A percentile compares a stretch with the other conserved stretches of the same genome.
Conservation (phyloP, 2,329 filamentous ascomycete species). For the Aureobasidium sp. region DNA sequence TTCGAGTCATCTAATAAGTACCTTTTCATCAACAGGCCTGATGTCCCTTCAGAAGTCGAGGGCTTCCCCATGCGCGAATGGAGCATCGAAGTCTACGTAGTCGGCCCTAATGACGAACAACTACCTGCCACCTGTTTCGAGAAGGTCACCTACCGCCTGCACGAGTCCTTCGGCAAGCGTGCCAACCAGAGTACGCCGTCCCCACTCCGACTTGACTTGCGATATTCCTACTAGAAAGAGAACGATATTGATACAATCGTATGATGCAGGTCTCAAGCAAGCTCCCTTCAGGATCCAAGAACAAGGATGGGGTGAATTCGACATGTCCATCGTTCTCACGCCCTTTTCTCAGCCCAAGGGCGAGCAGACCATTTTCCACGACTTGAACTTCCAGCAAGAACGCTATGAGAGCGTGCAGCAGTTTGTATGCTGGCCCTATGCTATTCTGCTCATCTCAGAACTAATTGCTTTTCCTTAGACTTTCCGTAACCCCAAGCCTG, state of each 20-base stretch:
- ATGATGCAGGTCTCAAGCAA: slow-evolving; percentile 59
- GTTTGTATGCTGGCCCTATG: slow-evolving; percentile 45
- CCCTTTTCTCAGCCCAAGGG: slow-evolving; percentile 66
- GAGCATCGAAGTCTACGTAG: slow-evolving; percentile 75
- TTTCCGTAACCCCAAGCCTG: slow-evolving; percentile 89
- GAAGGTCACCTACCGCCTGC: slow-evolving; percentile 85
- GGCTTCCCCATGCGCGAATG: slow-evolving; percentile 90
- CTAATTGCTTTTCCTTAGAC: slow-evolving; percentile 35
- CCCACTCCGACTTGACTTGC: not conserved
- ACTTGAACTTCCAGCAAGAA: slow-evolving; percentile 79
- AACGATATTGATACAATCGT: not conserved
- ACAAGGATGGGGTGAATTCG: slow-evolving; percentile 98
- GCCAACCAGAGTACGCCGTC: slow-evolving; percentile 64
- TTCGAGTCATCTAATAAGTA: not conserved
- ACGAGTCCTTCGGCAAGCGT: slow-evolving; percentile 83
- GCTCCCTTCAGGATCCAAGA: slow-evolving; percentile 85
- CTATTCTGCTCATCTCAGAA: not conserved
- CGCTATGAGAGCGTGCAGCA: slow-evolving; percentile 76
- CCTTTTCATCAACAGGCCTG: slow-evolving; percentile 19
- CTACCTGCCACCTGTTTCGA: slow-evolving; percentile 77
- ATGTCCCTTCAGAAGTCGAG: slow-evolving; percentile 71
- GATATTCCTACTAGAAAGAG: not conserved
- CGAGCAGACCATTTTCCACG: slow-evolving; percentile 72
- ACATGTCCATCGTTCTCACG: slow-evolving; percentile 78
- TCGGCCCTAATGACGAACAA: slow-evolving; percentile 81